Base-by-base conservation (phyloP, 2,329 filamentous ascomycete genomes). In the Fusarium aywerte region DNA sequence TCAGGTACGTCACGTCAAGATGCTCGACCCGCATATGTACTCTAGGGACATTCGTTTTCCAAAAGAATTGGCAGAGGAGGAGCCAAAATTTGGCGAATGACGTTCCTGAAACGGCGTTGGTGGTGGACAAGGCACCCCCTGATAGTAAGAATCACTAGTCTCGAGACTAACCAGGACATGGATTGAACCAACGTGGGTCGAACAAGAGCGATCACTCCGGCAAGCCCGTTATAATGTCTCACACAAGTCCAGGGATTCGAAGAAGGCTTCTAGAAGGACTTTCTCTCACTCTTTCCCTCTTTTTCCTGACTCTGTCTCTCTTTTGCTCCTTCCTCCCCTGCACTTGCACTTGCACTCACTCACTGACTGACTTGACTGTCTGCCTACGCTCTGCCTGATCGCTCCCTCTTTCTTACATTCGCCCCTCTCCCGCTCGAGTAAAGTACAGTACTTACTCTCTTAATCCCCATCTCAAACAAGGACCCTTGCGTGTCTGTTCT, bases 221-320 rank as follows among this genome's bases (percentile, higher is more conserved):
- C 71, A 73, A 73, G 71, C 71, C 71, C 71, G 71, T 73, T 73
- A 56, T 68, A 73, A 73, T 73, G 71, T 73, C 70, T 73, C 71
- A 69, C 49, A 56, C 65, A 47, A 58, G 56, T 56, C 43, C 70
- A 66, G 70, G 61, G 60, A 68, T 74, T 72, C 68, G 57, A 69
- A 40, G 67, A 76, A 72, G 67, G 67, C 74, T 76, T 76, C 74
- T 76, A 75, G 74, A 76, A 76, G 74, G 54, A 50, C 39, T 51
- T 60, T 49, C 36, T 52, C 57, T 49, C 56, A 42, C 55, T 61
- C 58, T 55, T 60, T 40, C 33, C 40, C 50, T 55, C 42, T 44
- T 43, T n/a, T 61, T 48, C 43, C 54, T 35, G 59, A 50, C 47
- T 51, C 32, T 39, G 48, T 29, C 42, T 56, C 29, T 53, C 58